Base-by-base conservation (phyloP, 176 grass and related monocot genomes). In the Phragmites australis region DNA sequence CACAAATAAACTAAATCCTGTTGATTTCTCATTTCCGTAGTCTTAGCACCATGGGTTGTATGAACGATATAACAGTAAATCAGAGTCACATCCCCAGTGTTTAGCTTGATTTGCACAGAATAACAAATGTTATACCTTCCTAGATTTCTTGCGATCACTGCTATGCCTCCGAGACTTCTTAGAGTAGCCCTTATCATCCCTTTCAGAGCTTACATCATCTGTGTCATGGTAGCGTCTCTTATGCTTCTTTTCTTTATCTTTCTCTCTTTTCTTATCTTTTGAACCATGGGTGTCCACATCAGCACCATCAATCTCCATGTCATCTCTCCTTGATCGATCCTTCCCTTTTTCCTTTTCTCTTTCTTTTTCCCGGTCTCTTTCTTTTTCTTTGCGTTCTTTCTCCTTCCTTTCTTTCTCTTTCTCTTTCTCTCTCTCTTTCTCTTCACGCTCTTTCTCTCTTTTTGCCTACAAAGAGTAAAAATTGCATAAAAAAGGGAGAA, bases 241-340 rank as follows among this genome's bases (percentile, higher is more conserved):
- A 71, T 99, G 93, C 78, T 99, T 99, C 87, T 91, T 99, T 69
- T 95, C 93, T 91, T 89, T 99, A 72, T 94, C 91, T 59, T 92
- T 97, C 15, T 95, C 96, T 56, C 87, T 87, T 71, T 89, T 94
- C 72, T 88, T 93, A 59, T 99, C 93, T 71, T 99, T 99, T 6
- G 83, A 83, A 75, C 67, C 75, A 83, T 89, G 78, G 40, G 45
- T 77, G 53, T 98, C 90, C 74, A 78, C 53, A 70, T 93, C 92
- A 88, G 68, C 88, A 82, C 40, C 76, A 67, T 98, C 90, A 78
- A 75, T 78, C 41, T 99, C 96, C 43, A 62, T 76, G 70, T 91
- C 92, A 82, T 89, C 92, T 69, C 87, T 94, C 84, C 81, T 84
- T 75, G 76, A 74, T 41, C 84, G 76, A 84, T 94, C 92, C 62